Percentiles rank a stretch among this genome's conserved stretches.
phyloP scores from a whole-genome alignment of 1,139 yeast genomes.

The Arxiozyma slooffiae region DNA sequence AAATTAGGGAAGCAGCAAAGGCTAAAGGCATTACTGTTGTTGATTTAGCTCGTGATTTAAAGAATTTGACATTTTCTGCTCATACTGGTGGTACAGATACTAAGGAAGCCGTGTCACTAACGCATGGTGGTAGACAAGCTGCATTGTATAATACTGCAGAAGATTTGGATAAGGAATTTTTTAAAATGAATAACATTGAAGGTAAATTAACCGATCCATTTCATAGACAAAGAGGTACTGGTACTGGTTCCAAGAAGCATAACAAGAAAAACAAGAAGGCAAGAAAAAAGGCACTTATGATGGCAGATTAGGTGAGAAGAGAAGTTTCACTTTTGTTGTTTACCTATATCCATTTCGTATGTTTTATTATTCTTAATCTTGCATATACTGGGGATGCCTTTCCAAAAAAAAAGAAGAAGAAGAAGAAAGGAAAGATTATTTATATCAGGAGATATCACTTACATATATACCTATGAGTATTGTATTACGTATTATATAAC shows the following conservation, averaged over 20 bases:
- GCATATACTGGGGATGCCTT: background rate
- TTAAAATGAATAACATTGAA: constrained; percentile 51
- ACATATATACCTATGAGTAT: background rate
- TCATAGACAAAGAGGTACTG: constrained; percentile 42
- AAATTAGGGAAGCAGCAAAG: constrained; percentile 52
- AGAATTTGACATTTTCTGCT: constrained; percentile 67
- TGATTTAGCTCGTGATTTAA: constrained; percentile 60
- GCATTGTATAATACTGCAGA: constrained; percentile 67
- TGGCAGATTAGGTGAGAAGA: background rate
- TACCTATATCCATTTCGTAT: background rate
- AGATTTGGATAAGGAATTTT: constrained; percentile 77
- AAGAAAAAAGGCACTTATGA: constrained; percentile 11
- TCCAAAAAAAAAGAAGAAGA: too few relatives aligned
- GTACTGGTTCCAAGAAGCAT: constrained; percentile 47
- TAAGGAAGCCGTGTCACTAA: constrained; percentile 36
- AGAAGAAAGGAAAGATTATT: background rate
- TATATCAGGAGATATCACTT: background rate
- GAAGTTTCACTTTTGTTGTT: background rate
- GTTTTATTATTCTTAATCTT: background rate
- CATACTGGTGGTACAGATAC: constrained; percentile 48
- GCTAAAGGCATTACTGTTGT: constrained; percentile 48
- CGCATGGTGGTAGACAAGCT: constrained; percentile 73
- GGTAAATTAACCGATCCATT: constrained; percentile 65
- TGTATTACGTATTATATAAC: too few relatives aligned
- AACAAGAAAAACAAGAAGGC: constrained; percentile 62